Evolutionary conservation across 2,329 filamentous ascomycete genomes (phyloP).

Genomic region (Calcarisporium arbuscula): DNA sequence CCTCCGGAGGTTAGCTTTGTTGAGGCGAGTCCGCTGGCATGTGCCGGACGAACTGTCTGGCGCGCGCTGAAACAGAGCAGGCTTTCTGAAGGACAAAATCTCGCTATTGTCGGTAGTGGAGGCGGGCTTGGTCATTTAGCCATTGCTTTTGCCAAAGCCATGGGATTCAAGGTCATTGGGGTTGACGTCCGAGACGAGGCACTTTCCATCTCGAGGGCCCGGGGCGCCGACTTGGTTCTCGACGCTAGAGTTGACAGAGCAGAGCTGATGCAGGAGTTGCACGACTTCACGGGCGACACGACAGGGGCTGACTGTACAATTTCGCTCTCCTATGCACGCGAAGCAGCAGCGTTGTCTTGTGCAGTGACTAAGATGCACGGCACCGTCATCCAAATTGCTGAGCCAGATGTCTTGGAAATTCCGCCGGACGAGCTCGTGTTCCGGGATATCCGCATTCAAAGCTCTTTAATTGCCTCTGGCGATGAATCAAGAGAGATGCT

Average conservation of each 20-base stretch:
- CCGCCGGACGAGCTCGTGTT: no score
- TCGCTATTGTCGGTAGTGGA: constrained; percentile 5
- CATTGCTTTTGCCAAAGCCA: constrained; percentile 4
- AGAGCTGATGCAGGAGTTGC: neutral
- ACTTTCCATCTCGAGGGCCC: neutral
- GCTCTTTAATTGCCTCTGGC: no score
- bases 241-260: neutral
- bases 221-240: constrained; percentile 1
- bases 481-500: no score
- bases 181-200: constrained; percentile 3
- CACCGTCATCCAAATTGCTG: neutral
- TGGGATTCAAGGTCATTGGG: constrained; percentile 1
- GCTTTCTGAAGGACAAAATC: neutral
- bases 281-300: neutral
- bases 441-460: no score
- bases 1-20: neutral
- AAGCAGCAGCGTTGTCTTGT: neutral
- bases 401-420: no score
- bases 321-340: neutral
- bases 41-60: constrained; percentile 1
- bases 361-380: constrained; percentile 1
- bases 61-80: neutral
- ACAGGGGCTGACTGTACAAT: neutral
- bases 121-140: constrained; percentile 6
- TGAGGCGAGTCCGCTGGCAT: neutral